Evolutionary conservation across 2,329 filamentous ascomycete genomes (phyloP).

Genomic region (Fusarium coffeatum): DNA sequence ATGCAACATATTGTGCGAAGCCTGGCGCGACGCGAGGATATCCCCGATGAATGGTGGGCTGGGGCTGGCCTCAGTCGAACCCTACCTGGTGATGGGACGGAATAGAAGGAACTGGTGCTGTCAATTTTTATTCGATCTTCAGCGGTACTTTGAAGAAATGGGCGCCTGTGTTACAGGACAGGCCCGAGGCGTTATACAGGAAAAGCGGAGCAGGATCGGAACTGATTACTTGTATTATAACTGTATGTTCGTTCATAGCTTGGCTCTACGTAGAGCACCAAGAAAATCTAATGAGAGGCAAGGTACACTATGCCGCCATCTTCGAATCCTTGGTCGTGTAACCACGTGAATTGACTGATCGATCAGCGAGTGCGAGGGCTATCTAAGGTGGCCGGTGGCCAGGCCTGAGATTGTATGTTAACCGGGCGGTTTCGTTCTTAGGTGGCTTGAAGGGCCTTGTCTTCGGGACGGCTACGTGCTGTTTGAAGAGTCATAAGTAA

Average conservation of each 20-base stretch:
- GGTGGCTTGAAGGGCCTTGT: slow-evolving; percentile 36
- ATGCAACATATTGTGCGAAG: slow-evolving; percentile 79
- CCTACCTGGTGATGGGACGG: slow-evolving; percentile 51
- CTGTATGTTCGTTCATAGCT: slow-evolving; percentile 6
- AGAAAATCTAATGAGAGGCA: slow-evolving; percentile 14
- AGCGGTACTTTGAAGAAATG: neutral
- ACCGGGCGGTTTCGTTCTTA: slow-evolving; percentile 8
- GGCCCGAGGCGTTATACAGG: slow-evolving; percentile 16
- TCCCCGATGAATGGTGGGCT: slow-evolving; percentile 87
- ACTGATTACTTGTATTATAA: slow-evolving; percentile 23
- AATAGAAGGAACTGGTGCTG: slow-evolving; percentile 28
- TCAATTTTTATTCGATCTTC: slow-evolving; percentile 14
- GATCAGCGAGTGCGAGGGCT: neutral
- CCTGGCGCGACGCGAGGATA: slow-evolving; percentile 76
- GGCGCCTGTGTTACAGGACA: neutral
- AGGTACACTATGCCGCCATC: neutral
- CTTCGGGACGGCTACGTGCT: slow-evolving; percentile 33
- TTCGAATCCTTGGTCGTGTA: neutral
- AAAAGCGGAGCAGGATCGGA: slow-evolving; percentile 11
- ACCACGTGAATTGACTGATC: neutral
- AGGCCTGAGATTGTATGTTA: neutral
- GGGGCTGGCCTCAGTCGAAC: slow-evolving; percentile 74
- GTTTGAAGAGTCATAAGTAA: slow-evolving; percentile 4
- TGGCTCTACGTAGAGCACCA: neutral
- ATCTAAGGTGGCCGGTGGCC: neutral